Base-by-base conservation (phyloP, 441 rosid species). In the Brassica hybrid region DNA sequence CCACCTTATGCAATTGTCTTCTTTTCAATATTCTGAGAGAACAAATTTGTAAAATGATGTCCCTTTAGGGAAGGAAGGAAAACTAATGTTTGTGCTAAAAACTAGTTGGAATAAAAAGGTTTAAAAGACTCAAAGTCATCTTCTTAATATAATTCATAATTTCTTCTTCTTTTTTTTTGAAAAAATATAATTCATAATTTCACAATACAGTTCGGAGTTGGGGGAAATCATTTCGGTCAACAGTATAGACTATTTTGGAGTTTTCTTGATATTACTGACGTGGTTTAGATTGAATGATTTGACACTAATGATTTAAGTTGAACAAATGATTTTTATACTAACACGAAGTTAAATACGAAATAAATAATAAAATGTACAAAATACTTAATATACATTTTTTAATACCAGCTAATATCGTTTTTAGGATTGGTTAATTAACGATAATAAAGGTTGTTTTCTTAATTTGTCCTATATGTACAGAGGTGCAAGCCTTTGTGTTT, bases 401-500 rank as follows among this genome's bases (percentile, higher is more conserved):
- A 57, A 57, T 19, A 57, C 30, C 30, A 57, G 62, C 12, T 57
- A 57, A 21, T 57, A 57, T 19, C 30, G 30, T 57, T 19, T 57
- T 57, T 19, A 21, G 19, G 27, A 57, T 57, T 25, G 17, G 65
- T 60, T 60, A 60, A 25, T 14, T 19, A 57, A 57, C 25, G 62
- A 57, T 57, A 10, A 19, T 9, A 11, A 57, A 57, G 30, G 62
- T 10, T 57, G 7, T 57, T 57, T 57, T 57, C 23, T 56, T 56
- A 3, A 13, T 30, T 19, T 61, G 68, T 60, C 54, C 25, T 25
- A 52, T 32, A 73, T 25, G 21, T 48, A 65, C 30, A 48, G 52
- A 48, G 30, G 18, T 50, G 69, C 18, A 62, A 45, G 74, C 64
- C 64, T 69, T 7, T 48, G 74, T 76, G 74, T 69, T 50, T 21